Percentiles rank a stretch among this genome's conserved stretches.
These are phyloP conservation scores for Phialocephala subalpina DNA, from an alignment of 2,329 filamentous ascomycete genomes.

Conservation along the genomic window DNA sequence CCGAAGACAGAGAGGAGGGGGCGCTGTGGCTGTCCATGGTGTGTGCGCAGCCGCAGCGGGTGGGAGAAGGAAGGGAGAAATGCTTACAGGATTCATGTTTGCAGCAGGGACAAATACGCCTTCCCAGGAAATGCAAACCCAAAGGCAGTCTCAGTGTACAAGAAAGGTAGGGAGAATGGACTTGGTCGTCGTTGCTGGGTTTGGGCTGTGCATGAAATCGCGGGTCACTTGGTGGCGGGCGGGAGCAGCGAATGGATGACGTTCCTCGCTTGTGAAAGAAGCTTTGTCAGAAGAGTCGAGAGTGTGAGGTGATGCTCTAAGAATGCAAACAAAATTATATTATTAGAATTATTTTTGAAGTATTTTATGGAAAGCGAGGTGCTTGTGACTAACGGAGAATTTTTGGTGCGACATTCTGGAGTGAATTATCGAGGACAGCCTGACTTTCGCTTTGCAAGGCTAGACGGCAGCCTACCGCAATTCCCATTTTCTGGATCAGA, in stretches of 20 bases:
- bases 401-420: background rate
- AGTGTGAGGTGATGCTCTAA: no score
- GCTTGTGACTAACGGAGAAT: background rate
- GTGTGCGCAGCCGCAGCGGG: constrained; percentile 6
- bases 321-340: no score
- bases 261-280: constrained; percentile 11
- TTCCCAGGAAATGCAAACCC: constrained; percentile 29
- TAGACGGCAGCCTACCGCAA: constrained; percentile 1
- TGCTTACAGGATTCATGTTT: constrained; percentile 35
- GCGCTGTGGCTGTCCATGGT: constrained; percentile 4
- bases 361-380: background rate
- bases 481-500: constrained; percentile 1
- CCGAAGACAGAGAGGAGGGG: background rate
- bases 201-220: constrained; percentile 10
- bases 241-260: constrained; percentile 23
- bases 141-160: constrained; percentile 21
- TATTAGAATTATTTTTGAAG: background rate
- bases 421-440: background rate
- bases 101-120: constrained; percentile 34
- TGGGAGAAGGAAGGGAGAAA: constrained; percentile 9
- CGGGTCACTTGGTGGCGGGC: constrained; percentile 20
- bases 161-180: constrained; percentile 22
- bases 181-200: constrained; percentile 13
- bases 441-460: background rate
- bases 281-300: background rate